These are phyloP conservation scores for Eragrostis nindensis DNA, from an alignment of 176 grass and related monocot species.

Conservation along the genomic window DNA sequence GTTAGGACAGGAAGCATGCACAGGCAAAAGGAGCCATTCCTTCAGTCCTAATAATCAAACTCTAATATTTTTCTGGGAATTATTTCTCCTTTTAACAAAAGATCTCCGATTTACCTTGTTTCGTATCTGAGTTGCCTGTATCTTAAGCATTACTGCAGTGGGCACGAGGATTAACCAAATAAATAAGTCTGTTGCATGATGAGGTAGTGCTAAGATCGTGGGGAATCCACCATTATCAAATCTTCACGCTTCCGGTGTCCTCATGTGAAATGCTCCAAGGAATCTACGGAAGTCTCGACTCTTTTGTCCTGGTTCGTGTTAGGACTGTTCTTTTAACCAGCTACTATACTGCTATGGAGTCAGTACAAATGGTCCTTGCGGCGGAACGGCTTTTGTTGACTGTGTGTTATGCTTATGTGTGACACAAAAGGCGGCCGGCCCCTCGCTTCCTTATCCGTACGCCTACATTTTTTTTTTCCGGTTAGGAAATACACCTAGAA, in stretches of 20 bases:
- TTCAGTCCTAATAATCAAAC: not conserved
- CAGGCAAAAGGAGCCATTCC: not conserved
- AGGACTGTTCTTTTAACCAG: conserved; percentile 1
- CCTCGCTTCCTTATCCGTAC: conserved; percentile 3
- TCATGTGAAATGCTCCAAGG: conserved; percentile 20
- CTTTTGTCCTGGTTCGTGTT: not conserved
- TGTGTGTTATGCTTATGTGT: not conserved
- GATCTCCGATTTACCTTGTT: not conserved
- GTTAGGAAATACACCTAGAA: not conserved
- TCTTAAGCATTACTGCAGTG: conserved; percentile 6
- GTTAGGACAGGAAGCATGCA: not conserved
- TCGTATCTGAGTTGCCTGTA: not conserved
- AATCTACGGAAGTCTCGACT: not conserved
- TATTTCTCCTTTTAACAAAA: not conserved
- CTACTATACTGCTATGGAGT: not conserved
- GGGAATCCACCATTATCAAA: not conserved
- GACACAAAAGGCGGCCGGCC: not conserved
- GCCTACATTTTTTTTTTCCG: not conserved
- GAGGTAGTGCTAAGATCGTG: conserved; percentile 4
- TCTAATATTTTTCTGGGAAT: not conserved
- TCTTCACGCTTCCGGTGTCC: not conserved
- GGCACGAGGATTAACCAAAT: not conserved
- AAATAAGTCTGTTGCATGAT: not conserved
- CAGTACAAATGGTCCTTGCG: not conserved
- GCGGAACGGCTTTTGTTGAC: conserved; percentile 21